These are phyloP conservation scores for Hortiboletus flavorubellus DNA, from an alignment of 768 basidiomycete genomes.

Conservation along the genomic window DNA sequence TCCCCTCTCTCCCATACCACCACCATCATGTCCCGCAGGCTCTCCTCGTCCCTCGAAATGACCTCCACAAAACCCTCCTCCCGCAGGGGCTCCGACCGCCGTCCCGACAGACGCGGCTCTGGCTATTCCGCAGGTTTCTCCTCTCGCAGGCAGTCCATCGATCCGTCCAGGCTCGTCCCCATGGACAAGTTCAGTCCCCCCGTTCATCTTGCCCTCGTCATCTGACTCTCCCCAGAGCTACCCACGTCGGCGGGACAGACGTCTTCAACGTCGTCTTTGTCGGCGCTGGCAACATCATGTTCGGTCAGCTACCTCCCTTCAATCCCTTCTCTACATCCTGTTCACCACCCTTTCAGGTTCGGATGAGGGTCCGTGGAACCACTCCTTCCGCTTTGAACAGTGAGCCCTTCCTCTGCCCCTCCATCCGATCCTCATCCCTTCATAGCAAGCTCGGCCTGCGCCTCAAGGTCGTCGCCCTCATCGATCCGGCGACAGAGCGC, in stretches of 20 bases:
- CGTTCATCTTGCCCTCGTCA: not conserved
- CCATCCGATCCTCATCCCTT: slow-evolving; percentile 8
- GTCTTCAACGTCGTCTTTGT: slow-evolving; percentile 94
- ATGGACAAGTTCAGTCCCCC: slow-evolving; percentile 66
- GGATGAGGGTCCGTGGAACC: slow-evolving; percentile 89
- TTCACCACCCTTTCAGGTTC: slow-evolving; percentile 51
- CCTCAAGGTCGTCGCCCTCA: slow-evolving; percentile 91
- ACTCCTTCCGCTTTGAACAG: slow-evolving; percentile 90
- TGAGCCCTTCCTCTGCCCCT: slow-evolving; percentile 33
- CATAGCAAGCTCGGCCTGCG: slow-evolving; percentile 89
- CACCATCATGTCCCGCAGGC: slow-evolving; percentile 27
- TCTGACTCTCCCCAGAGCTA: slow-evolving; percentile 36
- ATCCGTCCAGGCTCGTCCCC: slow-evolving; percentile 69
- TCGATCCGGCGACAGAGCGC: slow-evolving; percentile 86
- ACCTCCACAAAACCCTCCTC: slow-evolving; percentile 31
- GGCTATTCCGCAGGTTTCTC: slow-evolving; percentile 41
- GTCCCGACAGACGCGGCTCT: slow-evolving; percentile 48
- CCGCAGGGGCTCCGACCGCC: slow-evolving; percentile 46
- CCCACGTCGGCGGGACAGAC: slow-evolving; percentile 55
- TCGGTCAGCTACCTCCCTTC: slow-evolving; percentile 50
- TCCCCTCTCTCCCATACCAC: slow-evolving; percentile 6
- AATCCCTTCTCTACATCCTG: not conserved
- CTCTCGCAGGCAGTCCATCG: slow-evolving; percentile 71
- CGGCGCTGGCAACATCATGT: slow-evolving; percentile 98
- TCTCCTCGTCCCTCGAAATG: slow-evolving; percentile 31